Evolutionary conservation across 768 basidiomycete genomes (phyloP), one percentile per base, ranked within the genome.

Genomic region (Calocybe gangraenosa): DNA sequence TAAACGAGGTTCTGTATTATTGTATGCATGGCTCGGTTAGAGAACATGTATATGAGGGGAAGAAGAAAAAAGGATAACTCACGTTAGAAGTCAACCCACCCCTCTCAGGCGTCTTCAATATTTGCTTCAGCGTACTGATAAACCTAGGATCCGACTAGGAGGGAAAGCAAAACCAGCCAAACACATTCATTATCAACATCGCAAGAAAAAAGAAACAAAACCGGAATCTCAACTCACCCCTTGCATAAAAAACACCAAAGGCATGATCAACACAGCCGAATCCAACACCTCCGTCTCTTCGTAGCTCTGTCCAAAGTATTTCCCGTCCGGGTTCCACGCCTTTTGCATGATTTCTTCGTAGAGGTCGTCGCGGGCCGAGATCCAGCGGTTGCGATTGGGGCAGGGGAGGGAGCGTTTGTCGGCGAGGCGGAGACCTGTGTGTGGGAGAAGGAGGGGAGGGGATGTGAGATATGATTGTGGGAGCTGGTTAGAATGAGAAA

Each of bases 321-420:
- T 65, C 48, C 77, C 64, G 34, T 81, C 73, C 21, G 75, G 62
- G 64, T 94, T 88, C 86, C 87, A 96, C 0, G 90, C 88, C 58
- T 85, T 87, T 20, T 76, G 62, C 87, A 93, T 92, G 53, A 98
- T 87, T 51, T 96, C 86, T 62, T 98, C 95, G 63, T 97, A 99
- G 5, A 98, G 65, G 4, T 71, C 64, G 56, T 98, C 94, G 15
- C 94, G 79, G 2, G 84, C 79, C 1, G 65, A 68, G 14, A 84
- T 61, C 94, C 94, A 96, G 43, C 78, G 73, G 34, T 60, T 60
- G 14, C 85, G 79, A 11, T 74, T 75, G 0, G 86, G 87, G 59
- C 87, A 90, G 5, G 95, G 95, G 2, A 99, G 73, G 0, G 90
- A 92, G 14, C 95, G 82, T 65, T 99, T 99, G 28, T 97, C 94